A percentile compares a stretch with the other conserved stretches of the same genome.
Conservation (phyloP, 495 filamentous ascomycete genomes). For the Penicillium parvum region DNA sequence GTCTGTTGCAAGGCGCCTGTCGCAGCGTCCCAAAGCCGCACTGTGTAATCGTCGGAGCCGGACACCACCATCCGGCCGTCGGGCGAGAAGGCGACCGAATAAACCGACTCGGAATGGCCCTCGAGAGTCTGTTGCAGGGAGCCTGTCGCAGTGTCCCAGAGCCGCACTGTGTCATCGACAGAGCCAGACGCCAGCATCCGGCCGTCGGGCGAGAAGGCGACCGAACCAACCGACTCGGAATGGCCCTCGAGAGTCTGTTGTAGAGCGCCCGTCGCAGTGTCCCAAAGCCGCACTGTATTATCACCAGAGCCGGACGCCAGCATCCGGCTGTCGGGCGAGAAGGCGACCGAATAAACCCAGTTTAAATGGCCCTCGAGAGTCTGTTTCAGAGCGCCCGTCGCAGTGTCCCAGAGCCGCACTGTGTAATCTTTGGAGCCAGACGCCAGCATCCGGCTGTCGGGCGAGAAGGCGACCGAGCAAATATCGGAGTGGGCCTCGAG, state of each 20-base stretch:
- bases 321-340: neutral
- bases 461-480: neutral
- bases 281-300: neutral
- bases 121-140: too few species aligned
- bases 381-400: neutral
- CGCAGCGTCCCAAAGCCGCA: too few species aligned
- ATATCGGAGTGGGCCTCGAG: neutral
- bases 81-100: slow-evolving; percentile 27
- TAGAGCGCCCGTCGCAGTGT: neutral
- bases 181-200: too few species aligned
- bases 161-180: too few species aligned
- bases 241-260: neutral
- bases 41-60: too few species aligned
- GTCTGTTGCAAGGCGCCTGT: too few species aligned
- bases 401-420: neutral
- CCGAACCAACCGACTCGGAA: neutral
- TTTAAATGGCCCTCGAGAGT: neutral
- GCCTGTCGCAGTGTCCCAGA: too few species aligned
- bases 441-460: neutral
- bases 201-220: neutral
- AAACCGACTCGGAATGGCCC: neutral
- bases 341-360: neutral
- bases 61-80: too few species aligned
- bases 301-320: neutral
- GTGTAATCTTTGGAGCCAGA: neutral